Evolutionary conservation across 352 stramenopile genomes (phyloP).

Genomic region (Phytophthora crassamura): DNA sequence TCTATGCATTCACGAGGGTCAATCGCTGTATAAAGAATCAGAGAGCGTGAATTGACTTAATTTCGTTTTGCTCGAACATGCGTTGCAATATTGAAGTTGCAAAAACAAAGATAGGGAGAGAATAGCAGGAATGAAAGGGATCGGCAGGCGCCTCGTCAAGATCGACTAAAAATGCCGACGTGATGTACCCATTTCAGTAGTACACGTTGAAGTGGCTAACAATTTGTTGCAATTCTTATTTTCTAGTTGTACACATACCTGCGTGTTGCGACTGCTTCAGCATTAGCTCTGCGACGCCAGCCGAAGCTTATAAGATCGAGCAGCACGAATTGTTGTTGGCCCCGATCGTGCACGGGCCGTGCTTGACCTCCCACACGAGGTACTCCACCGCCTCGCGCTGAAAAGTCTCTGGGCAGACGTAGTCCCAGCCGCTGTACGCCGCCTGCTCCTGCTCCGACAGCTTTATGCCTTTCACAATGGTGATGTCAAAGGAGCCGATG

Average conservation of each 20-base stretch:
- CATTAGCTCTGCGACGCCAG: neutral
- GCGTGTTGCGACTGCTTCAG: neutral
- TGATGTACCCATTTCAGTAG: slow-evolving; percentile 9
- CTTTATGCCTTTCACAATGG: slow-evolving; percentile 74
- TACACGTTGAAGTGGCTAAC: slow-evolving; percentile 16
- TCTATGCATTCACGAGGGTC: slow-evolving; percentile 3
- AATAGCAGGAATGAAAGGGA: neutral
- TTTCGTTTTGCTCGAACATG: slow-evolving; percentile 12
- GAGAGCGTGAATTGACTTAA: neutral
- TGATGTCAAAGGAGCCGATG: slow-evolving; percentile 84
- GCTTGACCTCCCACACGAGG: slow-evolving; percentile 83
- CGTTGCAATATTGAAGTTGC: slow-evolving; percentile 20
- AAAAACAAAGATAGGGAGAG: neutral
- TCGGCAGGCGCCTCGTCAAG: slow-evolving; percentile 4
- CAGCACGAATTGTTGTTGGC: slow-evolving; percentile 74
- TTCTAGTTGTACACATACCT: slow-evolving; percentile 33
- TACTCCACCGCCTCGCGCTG: slow-evolving; percentile 86
- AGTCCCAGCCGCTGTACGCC: slow-evolving; percentile 77
- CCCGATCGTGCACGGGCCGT: slow-evolving; percentile 73
- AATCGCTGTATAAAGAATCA: slow-evolving; percentile 13
- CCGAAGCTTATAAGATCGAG: slow-evolving; percentile 47
- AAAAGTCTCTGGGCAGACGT: slow-evolving; percentile 79
- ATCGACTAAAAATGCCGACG: slow-evolving; percentile 22
- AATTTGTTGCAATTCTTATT: slow-evolving; percentile 14
- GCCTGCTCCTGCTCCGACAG: slow-evolving; percentile 73